Percentiles rank a stretch among this genome's conserved stretches.
Evolutionary conservation across 768 basidiomycete genomes (phyloP).

Genomic region (Tulasnella sp.): DNA sequence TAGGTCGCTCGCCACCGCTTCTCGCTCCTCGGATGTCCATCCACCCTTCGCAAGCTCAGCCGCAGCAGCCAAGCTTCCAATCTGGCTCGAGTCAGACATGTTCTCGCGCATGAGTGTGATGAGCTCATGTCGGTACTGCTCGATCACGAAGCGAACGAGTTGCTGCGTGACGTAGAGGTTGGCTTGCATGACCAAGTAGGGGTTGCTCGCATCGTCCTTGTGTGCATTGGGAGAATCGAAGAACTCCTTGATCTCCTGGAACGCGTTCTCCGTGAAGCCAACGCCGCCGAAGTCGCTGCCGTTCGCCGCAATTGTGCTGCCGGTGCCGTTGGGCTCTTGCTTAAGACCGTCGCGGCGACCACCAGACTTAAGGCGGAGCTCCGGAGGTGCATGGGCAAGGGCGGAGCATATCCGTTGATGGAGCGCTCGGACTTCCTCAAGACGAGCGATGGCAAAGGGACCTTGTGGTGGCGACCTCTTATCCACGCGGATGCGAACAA

Average conservation of each 20-base stretch:
- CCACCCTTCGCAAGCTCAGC: slow-evolving; percentile 12
- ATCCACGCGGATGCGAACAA: slow-evolving; percentile 78
- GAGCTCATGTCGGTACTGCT: slow-evolving; percentile 86
- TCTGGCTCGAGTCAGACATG: slow-evolving; percentile 40
- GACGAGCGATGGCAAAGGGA: slow-evolving; percentile 70
- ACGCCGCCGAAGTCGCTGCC: slow-evolving; percentile 26
- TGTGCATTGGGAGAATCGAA: slow-evolving; percentile 87
- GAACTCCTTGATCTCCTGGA: slow-evolving; percentile 81
- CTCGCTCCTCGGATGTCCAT: slow-evolving; percentile 50
- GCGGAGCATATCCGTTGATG: slow-evolving; percentile 66
- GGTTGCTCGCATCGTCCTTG: slow-evolving; percentile 74
- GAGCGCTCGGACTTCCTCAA: slow-evolving; percentile 76
- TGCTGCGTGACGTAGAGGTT: slow-evolving; percentile 94
- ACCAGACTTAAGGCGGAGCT: slow-evolving; percentile 40
- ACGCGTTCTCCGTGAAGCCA: slow-evolving; percentile 71
- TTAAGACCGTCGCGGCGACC: slow-evolving; percentile 8
- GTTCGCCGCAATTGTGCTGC: slow-evolving; percentile 4
- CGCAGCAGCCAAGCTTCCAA: slow-evolving; percentile 10
- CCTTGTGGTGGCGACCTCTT: slow-evolving; percentile 78
- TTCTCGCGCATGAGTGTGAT: slow-evolving; percentile 53
- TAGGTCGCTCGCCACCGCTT: slow-evolving; percentile 78
- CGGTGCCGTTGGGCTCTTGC: neutral
- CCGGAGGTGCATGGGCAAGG: slow-evolving; percentile 65
- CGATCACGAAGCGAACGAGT: slow-evolving; percentile 85
- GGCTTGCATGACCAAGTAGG: slow-evolving; percentile 85